Base-by-base conservation (phyloP, 1,284 basidiomycete species). In the Coniferiporia weirii region DNA sequence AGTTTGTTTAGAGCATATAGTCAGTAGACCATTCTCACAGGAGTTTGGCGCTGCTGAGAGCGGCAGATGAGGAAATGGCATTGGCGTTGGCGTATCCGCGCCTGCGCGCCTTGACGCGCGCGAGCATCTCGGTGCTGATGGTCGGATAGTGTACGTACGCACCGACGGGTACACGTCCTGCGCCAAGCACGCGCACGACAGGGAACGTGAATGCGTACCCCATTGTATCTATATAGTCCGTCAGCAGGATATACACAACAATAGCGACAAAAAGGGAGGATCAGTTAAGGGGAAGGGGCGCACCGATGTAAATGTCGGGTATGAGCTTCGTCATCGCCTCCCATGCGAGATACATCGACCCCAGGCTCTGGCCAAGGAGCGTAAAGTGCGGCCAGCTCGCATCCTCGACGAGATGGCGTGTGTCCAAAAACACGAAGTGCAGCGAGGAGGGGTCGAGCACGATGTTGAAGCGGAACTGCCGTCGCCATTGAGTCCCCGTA, bases 131-230 rank as follows among this genome's bases (percentile, higher is more conserved):
- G 1, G 89, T 90, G 69, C 91, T 93, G 69, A 99, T 96, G 6
- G 93, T 96, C 0, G 96, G 96, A 68, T 98, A 99, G 73, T 99
- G 97, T 3, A 95, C 85, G 69, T 99, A 99, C 20, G 93, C 88
- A 1, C 91, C 95, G 13, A 96, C 80, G 0, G 91, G 87, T 19
- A 92, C 76, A 9, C 77, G 71, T 3, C 78, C 77, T 59, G 40
- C 43, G 10, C 71, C 64, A 4, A 96, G 71, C 43, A 84, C 72
- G 4, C 82, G 76, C 2, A 93, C 87, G 12, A 91, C 73, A 2
- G 89, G 92, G 68, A 91, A 95, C 0, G 93, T 91, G 68, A 98
- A 98, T 0, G 93, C 94, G 68, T 97, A 98, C 22, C 97, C 96
- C 95, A 98, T 98, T 0, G 95, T 95, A 70, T 99, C 95, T 96